A percentile compares a stretch with the other conserved stretches of the same genome.
Conservation (phyloP, 495 filamentous ascomycete genomes). For the Lichina pygmaea region DNA sequence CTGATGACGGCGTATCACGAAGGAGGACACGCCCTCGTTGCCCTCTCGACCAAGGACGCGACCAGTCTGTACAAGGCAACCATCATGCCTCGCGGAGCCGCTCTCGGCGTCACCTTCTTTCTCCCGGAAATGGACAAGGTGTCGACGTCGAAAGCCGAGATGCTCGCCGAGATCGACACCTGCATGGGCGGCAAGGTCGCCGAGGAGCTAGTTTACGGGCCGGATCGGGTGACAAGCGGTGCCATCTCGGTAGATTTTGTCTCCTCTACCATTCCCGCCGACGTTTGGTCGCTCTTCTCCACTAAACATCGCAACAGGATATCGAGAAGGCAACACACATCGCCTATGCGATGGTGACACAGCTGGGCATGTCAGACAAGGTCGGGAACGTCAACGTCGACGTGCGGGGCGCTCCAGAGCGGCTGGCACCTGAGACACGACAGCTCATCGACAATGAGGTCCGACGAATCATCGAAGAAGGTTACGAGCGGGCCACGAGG, state of each 20-base stretch:
- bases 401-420: slow-evolving; percentile 48
- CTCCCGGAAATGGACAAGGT: slow-evolving; percentile 79
- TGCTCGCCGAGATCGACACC: slow-evolving; percentile 50
- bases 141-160: slow-evolving; percentile 42
- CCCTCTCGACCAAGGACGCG: slow-evolving; percentile 44
- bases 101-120: slow-evolving; percentile 61
- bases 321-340: slow-evolving; percentile 50
- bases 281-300: too few species aligned
- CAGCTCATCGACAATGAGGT: slow-evolving; percentile 67
- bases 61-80: slow-evolving; percentile 85
- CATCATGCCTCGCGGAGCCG: slow-evolving; percentile 68
- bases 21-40: slow-evolving; percentile 80
- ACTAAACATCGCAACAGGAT: slow-evolving; percentile 24
- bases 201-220: slow-evolving; percentile 75
- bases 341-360: slow-evolving; percentile 66
- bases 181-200: slow-evolving; percentile 82
- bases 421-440: slow-evolving; percentile 60
- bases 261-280: too few species aligned
- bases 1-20: slow-evolving; percentile 90
- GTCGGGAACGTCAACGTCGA: slow-evolving; percentile 87
- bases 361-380: slow-evolving; percentile 63
- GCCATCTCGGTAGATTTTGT: not conserved
- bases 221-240: slow-evolving; percentile 66
- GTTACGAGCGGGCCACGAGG: slow-evolving; percentile 39
- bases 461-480: slow-evolving; percentile 59